phyloP scores from a whole-genome alignment of 345 rosid genomes.

The Stellera chamaejasme region DNA sequence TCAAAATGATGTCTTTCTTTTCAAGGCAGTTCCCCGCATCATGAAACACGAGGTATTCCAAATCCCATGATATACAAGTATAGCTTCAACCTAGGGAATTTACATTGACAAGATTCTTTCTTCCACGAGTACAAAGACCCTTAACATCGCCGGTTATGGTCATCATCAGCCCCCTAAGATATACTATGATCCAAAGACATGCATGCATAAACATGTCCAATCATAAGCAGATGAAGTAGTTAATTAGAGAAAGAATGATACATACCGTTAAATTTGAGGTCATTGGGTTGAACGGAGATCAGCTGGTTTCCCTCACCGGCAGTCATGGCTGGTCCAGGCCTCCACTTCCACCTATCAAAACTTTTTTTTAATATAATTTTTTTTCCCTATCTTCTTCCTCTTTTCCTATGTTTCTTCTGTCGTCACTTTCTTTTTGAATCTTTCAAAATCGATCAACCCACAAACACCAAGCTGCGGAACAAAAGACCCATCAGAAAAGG shows the following conservation, averaged over 20 bases:
- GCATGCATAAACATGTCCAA: constrained; percentile 8
- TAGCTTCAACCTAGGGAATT: too few relatives aligned
- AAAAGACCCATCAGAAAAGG: constrained; percentile 5
- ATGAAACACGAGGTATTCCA: too few relatives aligned
- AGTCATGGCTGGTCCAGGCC: constrained; percentile 30
- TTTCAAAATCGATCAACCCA: constrained; percentile 9
- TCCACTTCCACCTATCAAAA: constrained; percentile 10
- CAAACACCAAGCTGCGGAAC: constrained; percentile 6
- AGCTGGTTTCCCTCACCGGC: constrained; percentile 55
- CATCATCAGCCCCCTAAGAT: too few relatives aligned
- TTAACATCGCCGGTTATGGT: too few relatives aligned
- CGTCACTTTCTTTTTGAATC: constrained; percentile 13
- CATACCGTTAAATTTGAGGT: constrained; percentile 79
- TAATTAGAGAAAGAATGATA: constrained; percentile 5
- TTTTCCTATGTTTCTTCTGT: constrained; percentile 12
- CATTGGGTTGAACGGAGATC: constrained; percentile 91
- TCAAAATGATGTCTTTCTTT: too few relatives aligned
- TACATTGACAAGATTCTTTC: too few relatives aligned
- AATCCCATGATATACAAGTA: too few relatives aligned
- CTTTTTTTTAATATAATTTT: too few relatives aligned
- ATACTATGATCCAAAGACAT: neutral
- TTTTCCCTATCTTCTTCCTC: constrained; percentile 12
- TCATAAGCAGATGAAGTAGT: neutral
- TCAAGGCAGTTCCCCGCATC: too few relatives aligned
- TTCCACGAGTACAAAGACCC: too few relatives aligned